Percentiles rank a stretch among this genome's conserved stretches.
These are phyloP conservation scores for Chaetomium sp. DNA, from an alignment of 2,329 filamentous ascomycete species.

Conservation along the genomic window DNA sequence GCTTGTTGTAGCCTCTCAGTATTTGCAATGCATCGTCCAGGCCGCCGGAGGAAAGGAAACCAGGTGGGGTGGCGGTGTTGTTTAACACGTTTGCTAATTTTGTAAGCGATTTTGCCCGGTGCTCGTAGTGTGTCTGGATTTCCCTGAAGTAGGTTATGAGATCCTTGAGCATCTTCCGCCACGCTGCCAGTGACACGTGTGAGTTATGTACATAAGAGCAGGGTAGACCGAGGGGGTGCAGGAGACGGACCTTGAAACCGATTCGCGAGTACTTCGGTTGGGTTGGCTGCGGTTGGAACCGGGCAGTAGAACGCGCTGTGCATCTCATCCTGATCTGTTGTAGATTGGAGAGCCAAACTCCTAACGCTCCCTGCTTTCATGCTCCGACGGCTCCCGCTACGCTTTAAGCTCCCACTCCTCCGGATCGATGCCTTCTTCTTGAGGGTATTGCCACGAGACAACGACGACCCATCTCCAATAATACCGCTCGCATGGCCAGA, in stretches of 20 bases:
- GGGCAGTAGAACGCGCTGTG: slow-evolving; percentile 89
- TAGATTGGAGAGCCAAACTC: slow-evolving; percentile 73
- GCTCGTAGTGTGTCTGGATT: slow-evolving; percentile 85
- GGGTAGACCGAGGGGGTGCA: background rate
- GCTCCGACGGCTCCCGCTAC: slow-evolving; percentile 78
- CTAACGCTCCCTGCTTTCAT: slow-evolving; percentile 83
- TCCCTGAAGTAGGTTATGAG: slow-evolving; percentile 93
- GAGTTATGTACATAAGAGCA: slow-evolving; percentile 13
- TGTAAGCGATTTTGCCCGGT: slow-evolving; percentile 75
- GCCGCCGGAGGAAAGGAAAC: slow-evolving; percentile 80
- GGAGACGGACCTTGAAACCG: slow-evolving; percentile 77
- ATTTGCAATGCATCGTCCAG: slow-evolving; percentile 84
- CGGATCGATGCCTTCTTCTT: slow-evolving; percentile 86
- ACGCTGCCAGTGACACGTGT: slow-evolving; percentile 58
- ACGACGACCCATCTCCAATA: slow-evolving; percentile 42
- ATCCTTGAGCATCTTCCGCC: slow-evolving; percentile 94
- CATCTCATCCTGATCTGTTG: slow-evolving; percentile 66
- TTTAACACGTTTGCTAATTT: slow-evolving; percentile 85
- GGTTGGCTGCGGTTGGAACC: slow-evolving; percentile 82
- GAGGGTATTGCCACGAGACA: slow-evolving; percentile 68
- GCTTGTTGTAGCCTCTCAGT: slow-evolving; percentile 79
- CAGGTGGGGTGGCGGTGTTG: slow-evolving; percentile 72
- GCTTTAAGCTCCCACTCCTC: slow-evolving; percentile 71
- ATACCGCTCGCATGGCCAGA: slow-evolving; percentile 55
- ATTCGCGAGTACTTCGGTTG: slow-evolving; percentile 83